These are phyloP conservation scores for Pelargonium fulgidum DNA, from an alignment of 441 rosid species.

Conservation along the genomic window DNA sequence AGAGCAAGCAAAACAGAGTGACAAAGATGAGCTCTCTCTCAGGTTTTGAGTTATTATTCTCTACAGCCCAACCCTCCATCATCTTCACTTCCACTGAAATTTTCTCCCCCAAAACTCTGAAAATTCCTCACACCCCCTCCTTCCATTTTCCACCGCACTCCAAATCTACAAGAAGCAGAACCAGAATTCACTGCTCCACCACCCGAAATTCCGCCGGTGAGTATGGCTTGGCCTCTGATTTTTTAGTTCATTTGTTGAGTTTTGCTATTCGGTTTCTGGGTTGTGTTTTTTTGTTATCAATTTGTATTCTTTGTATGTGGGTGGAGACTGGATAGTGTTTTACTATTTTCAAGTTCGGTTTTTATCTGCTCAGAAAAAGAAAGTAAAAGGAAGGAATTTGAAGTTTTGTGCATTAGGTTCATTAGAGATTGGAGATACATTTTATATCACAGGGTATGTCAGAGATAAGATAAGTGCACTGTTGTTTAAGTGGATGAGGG, in stretches of 20 bases:
- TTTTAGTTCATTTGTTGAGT: not conserved
- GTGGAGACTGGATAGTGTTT: conserved; percentile 1
- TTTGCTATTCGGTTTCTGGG: not conserved
- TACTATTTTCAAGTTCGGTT: not conserved
- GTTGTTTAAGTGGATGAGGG: too few relatives aligned
- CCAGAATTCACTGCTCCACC: conserved; percentile 20
- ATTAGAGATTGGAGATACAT: not conserved
- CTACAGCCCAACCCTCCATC: conserved; percentile 17
- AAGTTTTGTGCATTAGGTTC: conserved; percentile 7
- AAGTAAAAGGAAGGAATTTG: not conserved
- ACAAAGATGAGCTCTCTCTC: conserved; percentile 24
- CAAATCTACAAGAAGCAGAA: conserved; percentile 22
- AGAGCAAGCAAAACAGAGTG: conserved; percentile 1
- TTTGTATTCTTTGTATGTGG: not conserved
- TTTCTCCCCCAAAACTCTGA: conserved; percentile 16
- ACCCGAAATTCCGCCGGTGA: conserved; percentile 22
- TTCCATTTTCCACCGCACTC: conserved; percentile 21
- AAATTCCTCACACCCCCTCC: conserved; percentile 15
- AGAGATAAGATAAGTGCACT: too few relatives aligned
- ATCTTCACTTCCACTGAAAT: conserved; percentile 31
- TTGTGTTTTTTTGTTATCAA: not conserved
- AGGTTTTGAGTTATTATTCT: conserved; percentile 18
- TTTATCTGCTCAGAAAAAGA: not conserved
- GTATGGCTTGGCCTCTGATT: conserved; percentile 12
- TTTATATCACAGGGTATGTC: too few relatives aligned